These are phyloP conservation scores for Angomonas ambiguus DNA, from an alignment of 208 protist species.

Conservation along the genomic window DNA sequence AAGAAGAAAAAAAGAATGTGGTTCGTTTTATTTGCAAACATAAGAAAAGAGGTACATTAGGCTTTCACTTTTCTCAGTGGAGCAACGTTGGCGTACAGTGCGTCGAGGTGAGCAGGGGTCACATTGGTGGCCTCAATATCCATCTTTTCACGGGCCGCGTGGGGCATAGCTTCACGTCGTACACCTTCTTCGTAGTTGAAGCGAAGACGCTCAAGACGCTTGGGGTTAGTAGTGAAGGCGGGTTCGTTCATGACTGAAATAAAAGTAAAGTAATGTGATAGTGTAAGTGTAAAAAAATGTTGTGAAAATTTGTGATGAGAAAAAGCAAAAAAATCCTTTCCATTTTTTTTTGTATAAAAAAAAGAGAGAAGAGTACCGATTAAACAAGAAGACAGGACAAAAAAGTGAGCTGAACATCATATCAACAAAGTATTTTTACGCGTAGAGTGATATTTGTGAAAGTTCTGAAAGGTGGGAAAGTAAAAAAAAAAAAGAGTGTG, in stretches of 20 bases:
- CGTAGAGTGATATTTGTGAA: not conserved
- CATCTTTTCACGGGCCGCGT: constrained; percentile 44
- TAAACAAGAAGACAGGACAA: constrained; percentile 5
- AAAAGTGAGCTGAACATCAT: not conserved
- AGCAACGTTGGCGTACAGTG: constrained; percentile 12
- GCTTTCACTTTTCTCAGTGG: not conserved
- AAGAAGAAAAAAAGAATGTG: constrained; percentile 14
- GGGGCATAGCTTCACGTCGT: constrained; percentile 46
- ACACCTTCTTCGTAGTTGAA: constrained; percentile 70
- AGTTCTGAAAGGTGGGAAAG: constrained; percentile 3
- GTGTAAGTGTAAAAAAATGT: not conserved
- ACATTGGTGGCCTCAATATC: constrained; percentile 45
- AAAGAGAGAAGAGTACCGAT: too few species aligned
- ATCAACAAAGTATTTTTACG: not conserved
- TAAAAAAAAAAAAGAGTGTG: constrained; percentile 4
- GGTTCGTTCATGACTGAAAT: constrained; percentile 44
- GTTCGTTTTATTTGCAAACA: constrained; percentile 30
- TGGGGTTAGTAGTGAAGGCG: constrained; percentile 57
- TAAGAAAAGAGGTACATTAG: constrained; percentile 14
- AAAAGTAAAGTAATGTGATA: not conserved
- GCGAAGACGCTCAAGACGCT: constrained; percentile 55
- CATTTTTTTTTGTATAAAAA: constrained; percentile 5
- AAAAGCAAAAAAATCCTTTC: not conserved
- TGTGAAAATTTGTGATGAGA: constrained; percentile 5
- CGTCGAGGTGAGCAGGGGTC: constrained; percentile 62